Conservation (phyloP, 176 grass and related monocot genomes). For the Pontederia paniculata region DNA sequence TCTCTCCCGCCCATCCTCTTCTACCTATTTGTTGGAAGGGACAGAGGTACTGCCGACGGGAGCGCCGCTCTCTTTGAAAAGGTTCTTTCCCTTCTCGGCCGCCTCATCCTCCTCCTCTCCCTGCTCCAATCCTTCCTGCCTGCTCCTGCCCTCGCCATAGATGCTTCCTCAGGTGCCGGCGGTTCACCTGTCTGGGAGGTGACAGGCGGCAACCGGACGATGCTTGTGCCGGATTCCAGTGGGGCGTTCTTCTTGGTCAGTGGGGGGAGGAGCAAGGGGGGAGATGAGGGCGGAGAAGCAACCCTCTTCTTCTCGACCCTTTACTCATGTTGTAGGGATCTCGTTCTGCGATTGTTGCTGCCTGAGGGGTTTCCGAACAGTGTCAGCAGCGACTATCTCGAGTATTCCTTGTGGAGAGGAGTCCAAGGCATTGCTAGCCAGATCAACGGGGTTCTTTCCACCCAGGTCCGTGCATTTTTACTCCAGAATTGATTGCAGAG, state of each 20-base stretch:
- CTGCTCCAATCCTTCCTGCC: slow-evolving; percentile 12
- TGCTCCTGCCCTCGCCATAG: slow-evolving; percentile 23
- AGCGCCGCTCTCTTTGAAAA: background rate
- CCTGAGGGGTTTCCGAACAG: slow-evolving; percentile 75
- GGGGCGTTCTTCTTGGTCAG: slow-evolving; percentile 25
- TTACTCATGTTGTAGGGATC: slow-evolving; percentile 19
- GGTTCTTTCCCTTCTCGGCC: background rate
- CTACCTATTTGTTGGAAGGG: slow-evolving; percentile 5
- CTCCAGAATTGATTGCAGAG: background rate
- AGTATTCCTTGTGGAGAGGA: slow-evolving; percentile 80
- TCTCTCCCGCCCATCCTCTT: slow-evolving; percentile 29
- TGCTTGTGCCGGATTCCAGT: slow-evolving; percentile 23
- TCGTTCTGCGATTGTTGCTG: slow-evolving; percentile 33
- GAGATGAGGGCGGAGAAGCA: background rate
- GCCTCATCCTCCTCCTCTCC: slow-evolving; percentile 23
- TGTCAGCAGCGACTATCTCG: slow-evolving; percentile 70
- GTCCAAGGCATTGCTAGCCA: slow-evolving; percentile 77
- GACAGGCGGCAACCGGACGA: slow-evolving; percentile 36
- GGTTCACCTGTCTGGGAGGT: slow-evolving; percentile 46
- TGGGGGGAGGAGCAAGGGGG: background rate
- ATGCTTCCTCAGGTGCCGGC: background rate
- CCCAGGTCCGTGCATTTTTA: slow-evolving; percentile 33
- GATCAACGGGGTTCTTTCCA: slow-evolving; percentile 81
- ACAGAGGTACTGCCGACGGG: background rate
- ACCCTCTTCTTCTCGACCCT: slow-evolving; percentile 23